These are phyloP conservation scores for Albugo candida DNA, from an alignment of 352 stramenopile species.

Conservation along the genomic window DNA sequence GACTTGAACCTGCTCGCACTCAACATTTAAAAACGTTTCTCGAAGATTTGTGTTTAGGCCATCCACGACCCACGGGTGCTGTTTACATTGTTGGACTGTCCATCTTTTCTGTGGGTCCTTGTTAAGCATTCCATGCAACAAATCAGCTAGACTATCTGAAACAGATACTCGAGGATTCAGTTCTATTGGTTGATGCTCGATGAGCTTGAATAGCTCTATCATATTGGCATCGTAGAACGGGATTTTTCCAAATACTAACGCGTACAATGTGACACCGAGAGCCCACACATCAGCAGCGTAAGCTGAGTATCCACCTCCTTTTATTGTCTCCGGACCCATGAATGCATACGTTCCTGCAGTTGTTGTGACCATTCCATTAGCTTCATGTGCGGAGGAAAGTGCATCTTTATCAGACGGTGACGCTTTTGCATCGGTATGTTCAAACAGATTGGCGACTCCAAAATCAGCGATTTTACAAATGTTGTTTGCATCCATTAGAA, in stretches of 20 bases:
- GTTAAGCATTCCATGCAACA: conserved; percentile 45
- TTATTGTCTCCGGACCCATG: conserved; percentile 67
- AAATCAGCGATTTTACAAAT: conserved; percentile 75
- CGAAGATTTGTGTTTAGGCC: conserved; percentile 19
- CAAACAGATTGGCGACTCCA: conserved; percentile 67
- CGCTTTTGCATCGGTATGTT: conserved; percentile 18
- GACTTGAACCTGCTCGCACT: conserved; percentile 33
- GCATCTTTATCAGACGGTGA: conserved; percentile 11
- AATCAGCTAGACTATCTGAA: conserved; percentile 18
- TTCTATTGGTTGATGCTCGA: conserved; percentile 32
- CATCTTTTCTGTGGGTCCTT: conserved; percentile 55
- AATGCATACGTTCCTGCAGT: conserved; percentile 73
- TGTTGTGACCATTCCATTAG: conserved; percentile 48
- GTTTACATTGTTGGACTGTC: conserved; percentile 45
- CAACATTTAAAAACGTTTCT: conserved; percentile 24
- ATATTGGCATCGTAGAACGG: conserved; percentile 72
- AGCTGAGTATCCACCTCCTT: conserved; percentile 53
- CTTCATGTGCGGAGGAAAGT: conserved; percentile 8
- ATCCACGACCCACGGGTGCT: conserved; percentile 42
- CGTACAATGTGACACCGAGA: conserved; percentile 67
- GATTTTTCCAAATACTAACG: conserved; percentile 53
- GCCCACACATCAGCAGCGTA: conserved; percentile 78
- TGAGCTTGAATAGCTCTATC: conserved; percentile 68
- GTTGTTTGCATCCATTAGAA: conserved; percentile 40
- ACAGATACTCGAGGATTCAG: conserved; percentile 17